Evolutionary conservation across 208 protist genomes (phyloP), one percentile per base, ranked within the genome.

Genomic region (Kentomonas sorsogonicus): DNA sequence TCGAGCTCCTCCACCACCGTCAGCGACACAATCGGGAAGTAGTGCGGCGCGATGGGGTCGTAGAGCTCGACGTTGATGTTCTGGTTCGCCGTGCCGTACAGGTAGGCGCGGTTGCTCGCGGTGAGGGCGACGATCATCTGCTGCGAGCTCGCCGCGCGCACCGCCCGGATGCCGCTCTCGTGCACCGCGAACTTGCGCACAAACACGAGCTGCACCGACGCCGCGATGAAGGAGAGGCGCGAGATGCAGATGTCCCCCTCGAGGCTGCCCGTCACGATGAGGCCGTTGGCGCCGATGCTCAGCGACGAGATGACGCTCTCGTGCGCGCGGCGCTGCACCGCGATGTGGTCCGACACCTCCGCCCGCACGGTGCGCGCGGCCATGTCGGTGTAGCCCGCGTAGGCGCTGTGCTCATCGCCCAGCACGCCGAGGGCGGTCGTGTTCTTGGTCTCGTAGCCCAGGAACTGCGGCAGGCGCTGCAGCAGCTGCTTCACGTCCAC

Each of bases 21-120:
- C 20, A 88, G 59, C 3, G 74, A 46, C 30, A 84, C 69, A 63
- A 91, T 79, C 29, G 54, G 61, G 41, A 73, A 73, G 41, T 80
- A 81, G 59, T 91, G 83, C n/a, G 83, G 77, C 15, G 77, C 68
- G 3, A 73, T 47, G 0, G 83, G 77, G 45, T 91, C 83, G 63
- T 83, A 86, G 30, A 91, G 62, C 51, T 91, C 83, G 10, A 91
- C n/a, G n/a, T n/a, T n/a, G n/a, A n/a, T 67, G 50, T 65, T 48
- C 38, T 63, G 60, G 51, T 77, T 53, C 2, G 66, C 63, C 18
- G 47, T 66, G 47, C 75, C 60, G 57, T 48, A 77, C 26, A 74
- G 41, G n/a, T 66, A 69, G 25, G 77, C 29, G 25, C 53, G 57
- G 53, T 82, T 82, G 0, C 48, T 29, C 10, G 59, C 70, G n/a